These are phyloP conservation scores for Magnolia officinalis DNA, from an alignment of 164 flowering plant genomes.

Conservation along the genomic window DNA sequence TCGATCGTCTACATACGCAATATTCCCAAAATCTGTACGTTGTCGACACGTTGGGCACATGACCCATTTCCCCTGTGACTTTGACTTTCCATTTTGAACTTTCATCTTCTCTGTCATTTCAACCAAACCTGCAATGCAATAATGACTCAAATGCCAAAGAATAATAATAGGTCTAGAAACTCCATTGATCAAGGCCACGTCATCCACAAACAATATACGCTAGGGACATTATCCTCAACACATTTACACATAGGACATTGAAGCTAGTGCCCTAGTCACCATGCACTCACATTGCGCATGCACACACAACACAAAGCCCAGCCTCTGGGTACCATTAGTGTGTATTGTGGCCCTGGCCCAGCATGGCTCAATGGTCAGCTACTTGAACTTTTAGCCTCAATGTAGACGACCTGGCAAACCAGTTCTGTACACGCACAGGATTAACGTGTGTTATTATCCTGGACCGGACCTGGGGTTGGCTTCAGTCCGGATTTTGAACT, in stretches of 20 bases:
- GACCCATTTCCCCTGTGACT: conserved; percentile 54
- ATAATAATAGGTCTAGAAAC: neutral
- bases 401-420: neutral
- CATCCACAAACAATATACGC: neutral
- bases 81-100: conserved; percentile 34
- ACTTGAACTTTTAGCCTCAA: too few relatives aligned
- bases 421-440: neutral
- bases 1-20: conserved; percentile 77
- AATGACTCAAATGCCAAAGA: conserved; percentile 1
- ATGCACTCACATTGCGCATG: too few relatives aligned
- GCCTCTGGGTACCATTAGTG: too few relatives aligned
- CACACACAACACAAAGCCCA: too few relatives aligned
- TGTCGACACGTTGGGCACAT: conserved; percentile 94
- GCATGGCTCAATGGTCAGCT: too few relatives aligned
- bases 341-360: too few relatives aligned
- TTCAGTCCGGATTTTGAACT: too few relatives aligned
- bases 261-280: neutral
- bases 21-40: conserved; percentile 63
- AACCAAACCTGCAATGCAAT: conserved; percentile 60
- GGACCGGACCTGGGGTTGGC: too few relatives aligned
- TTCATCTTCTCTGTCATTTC: conserved; percentile 57
- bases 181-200: neutral
- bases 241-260: neutral
- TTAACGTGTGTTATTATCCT: too few relatives aligned
- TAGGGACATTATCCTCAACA: neutral